These are phyloP conservation scores for Eucalyptus marginata DNA, from an alignment of 345 rosid species.

Conservation along the genomic window DNA sequence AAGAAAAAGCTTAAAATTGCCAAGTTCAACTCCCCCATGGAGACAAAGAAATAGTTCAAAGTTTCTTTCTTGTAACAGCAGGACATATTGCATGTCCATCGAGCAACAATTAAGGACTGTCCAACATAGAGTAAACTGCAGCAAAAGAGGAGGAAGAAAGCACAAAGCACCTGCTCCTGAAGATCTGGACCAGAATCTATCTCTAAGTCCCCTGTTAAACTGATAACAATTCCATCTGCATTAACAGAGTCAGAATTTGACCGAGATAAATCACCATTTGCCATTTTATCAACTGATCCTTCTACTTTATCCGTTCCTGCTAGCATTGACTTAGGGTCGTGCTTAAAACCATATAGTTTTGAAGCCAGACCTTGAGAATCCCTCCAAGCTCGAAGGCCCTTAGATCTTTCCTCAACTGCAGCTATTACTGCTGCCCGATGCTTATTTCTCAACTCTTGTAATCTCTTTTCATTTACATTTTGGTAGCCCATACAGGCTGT, in stretches of 20 bases:
- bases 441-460: constrained; percentile 76
- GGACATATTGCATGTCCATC: neutral
- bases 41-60: neutral
- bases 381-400: constrained; percentile 89
- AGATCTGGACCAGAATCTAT: constrained; percentile 72
- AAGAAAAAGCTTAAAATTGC: neutral
- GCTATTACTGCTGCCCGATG: constrained; percentile 75
- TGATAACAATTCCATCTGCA: constrained; percentile 62
- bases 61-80: neutral
- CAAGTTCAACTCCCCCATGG: neutral
- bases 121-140: neutral
- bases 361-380: constrained; percentile 87
- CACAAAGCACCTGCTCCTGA: constrained; percentile 65
- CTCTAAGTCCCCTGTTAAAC: constrained; percentile 66
- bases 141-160: neutral
- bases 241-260: constrained; percentile 70
- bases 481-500: constrained; percentile 99
- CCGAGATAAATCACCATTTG: constrained; percentile 55
- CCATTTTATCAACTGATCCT: constrained; percentile 3
- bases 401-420: constrained; percentile 83
- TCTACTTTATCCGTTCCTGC: constrained; percentile 31
- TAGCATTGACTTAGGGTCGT: constrained; percentile 64
- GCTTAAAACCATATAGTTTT: constrained; percentile 80
- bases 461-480: constrained; percentile 72
- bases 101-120: neutral